phyloP scores from a whole-genome alignment of 1,139 yeast genomes.

The Hansenula sp. region DNA sequence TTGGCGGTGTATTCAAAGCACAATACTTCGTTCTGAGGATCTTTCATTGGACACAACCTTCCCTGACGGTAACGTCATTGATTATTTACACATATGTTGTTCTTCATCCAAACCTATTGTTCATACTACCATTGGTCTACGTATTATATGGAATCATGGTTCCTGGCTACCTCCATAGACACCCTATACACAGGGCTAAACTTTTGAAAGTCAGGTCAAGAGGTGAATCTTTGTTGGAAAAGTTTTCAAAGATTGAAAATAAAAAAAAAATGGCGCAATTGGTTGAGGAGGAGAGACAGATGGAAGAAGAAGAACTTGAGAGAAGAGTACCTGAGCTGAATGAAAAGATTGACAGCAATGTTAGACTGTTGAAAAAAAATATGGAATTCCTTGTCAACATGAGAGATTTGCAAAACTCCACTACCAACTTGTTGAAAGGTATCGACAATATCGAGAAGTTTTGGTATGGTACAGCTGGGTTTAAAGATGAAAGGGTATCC shows the following conservation, averaged over 20 bases:
- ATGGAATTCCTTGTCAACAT: conserved; percentile 35
- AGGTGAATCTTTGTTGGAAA: conserved; percentile 55
- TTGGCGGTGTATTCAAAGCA: conserved; percentile 48
- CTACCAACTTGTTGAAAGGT: conserved; percentile 50
- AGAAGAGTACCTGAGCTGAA: conserved; percentile 20
- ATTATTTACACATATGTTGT: conserved; percentile 56
- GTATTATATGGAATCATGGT: conserved; percentile 57
- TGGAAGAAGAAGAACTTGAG: conserved; percentile 17
- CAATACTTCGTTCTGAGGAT: conserved; percentile 55
- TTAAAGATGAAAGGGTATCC: conserved; percentile 65
- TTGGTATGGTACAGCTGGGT: conserved; percentile 64
- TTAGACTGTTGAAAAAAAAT: conserved; percentile 26
- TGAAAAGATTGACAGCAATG: conserved; percentile 13
- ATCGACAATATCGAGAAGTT: conserved; percentile 53
- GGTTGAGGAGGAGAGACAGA: conserved; percentile 16
- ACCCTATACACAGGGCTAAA: conserved; percentile 52
- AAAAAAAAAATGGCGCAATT: conserved; percentile 9
- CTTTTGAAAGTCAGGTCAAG: conserved; percentile 41
- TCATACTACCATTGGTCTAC: conserved; percentile 59
- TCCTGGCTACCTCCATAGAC: conserved; percentile 70
- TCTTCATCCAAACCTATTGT: conserved; percentile 65
- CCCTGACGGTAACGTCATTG: conserved; percentile 50
- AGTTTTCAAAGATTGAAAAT: conserved; percentile 34
- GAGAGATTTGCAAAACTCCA: conserved; percentile 46
- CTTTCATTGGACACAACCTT: conserved; percentile 60